A percentile compares a stretch with the other conserved stretches of the same genome.
phyloP scores from a whole-genome alignment of 345 rosid species.

The Rhizophora mangle region DNA sequence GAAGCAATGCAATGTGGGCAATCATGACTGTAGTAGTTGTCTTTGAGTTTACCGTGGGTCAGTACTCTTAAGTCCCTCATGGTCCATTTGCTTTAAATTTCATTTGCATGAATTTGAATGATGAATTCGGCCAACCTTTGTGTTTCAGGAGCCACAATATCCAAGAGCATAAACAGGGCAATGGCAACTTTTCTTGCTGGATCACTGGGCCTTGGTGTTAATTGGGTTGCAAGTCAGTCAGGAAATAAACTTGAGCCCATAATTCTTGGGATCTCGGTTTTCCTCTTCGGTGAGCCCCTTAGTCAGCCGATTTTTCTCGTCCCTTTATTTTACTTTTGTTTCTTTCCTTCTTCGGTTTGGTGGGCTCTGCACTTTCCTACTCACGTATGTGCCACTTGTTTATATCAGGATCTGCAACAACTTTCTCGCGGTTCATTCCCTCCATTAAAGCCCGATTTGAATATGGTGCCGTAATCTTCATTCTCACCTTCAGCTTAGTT shows the following conservation, averaged over 20 bases:
- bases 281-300: constrained; percentile 49
- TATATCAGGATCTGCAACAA: constrained; percentile 61
- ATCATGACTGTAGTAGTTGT: constrained; percentile 78
- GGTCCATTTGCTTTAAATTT: background rate
- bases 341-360: background rate
- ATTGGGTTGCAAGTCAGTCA: constrained; percentile 59
- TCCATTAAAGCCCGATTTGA: constrained; percentile 63
- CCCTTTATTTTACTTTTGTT: background rate
- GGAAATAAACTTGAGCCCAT: constrained; percentile 48
- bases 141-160: constrained; percentile 65
- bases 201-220: constrained; percentile 55
- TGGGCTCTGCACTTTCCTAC: background rate
- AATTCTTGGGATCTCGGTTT: constrained; percentile 55
- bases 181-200: constrained; percentile 65
- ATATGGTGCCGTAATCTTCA: constrained; percentile 71
- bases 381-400: background rate
- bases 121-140: background rate
- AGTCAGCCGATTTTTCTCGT: background rate
- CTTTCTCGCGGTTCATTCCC: constrained; percentile 76
- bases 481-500: constrained; percentile 73
- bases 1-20: constrained; percentile 75
- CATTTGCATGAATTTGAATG: background rate
- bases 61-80: constrained; percentile 9
- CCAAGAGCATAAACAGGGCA: constrained; percentile 60
- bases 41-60: constrained; percentile 61